phyloP scores from a whole-genome alignment of 2,329 filamentous ascomycete species.

The Eurotiales sp. region DNA sequence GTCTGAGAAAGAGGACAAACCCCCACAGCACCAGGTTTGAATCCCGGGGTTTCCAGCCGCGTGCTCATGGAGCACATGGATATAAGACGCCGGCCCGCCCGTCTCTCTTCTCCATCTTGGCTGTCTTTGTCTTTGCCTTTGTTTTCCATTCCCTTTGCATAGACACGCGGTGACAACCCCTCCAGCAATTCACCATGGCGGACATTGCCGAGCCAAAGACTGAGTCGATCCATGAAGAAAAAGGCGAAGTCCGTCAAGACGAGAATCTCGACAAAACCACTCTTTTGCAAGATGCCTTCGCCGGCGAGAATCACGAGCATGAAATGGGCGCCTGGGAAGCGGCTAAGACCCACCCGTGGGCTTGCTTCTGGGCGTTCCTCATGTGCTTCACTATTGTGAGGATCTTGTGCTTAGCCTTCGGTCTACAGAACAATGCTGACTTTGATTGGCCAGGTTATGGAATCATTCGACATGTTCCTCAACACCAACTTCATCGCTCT shows the following conservation, averaged over 20 bases:
- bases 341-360: conserved; percentile 41
- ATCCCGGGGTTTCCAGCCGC: too few relatives aligned
- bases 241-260: conserved; percentile 23
- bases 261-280: conserved; percentile 36
- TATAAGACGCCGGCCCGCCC: background rate
- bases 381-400: conserved; percentile 52
- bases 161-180: background rate
- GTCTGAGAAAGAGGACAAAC: too few relatives aligned
- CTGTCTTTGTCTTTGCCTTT: too few relatives aligned
- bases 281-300: conserved; percentile 40
- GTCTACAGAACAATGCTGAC: too few relatives aligned
- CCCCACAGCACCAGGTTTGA: too few relatives aligned
- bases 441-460: conserved; percentile 41
- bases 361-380: conserved; percentile 46
- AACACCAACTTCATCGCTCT: conserved; percentile 48
- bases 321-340: conserved; percentile 39
- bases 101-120: background rate
- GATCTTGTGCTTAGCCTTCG: conserved; percentile 1
- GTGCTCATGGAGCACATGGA: too few relatives aligned
- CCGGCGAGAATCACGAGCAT: conserved; percentile 45
- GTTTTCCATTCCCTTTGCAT: background rate
- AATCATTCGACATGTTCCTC: conserved; percentile 49
- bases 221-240: background rate
- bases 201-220: background rate
- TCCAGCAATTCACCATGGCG: background rate